These are phyloP conservation scores for Amanita thiersii DNA, from an alignment of 768 basidiomycete species.

Conservation along the genomic window DNA sequence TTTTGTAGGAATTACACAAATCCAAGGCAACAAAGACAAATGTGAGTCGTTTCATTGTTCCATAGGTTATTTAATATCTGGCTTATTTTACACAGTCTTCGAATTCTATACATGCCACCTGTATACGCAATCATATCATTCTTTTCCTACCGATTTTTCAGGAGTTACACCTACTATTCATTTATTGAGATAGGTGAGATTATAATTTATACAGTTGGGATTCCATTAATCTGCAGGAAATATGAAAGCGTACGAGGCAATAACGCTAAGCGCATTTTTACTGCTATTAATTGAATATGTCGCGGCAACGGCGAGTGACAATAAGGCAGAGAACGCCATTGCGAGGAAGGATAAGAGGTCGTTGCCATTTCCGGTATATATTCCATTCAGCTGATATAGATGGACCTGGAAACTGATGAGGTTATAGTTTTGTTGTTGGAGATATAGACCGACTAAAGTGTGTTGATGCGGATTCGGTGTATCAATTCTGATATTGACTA, in stretches of 20 bases:
- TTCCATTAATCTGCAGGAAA: neutral
- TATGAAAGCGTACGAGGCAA: slow-evolving; percentile 60
- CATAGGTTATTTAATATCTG: slow-evolving; percentile 2
- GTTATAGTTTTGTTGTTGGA: slow-evolving; percentile 68
- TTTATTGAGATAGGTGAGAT: slow-evolving; percentile 34
- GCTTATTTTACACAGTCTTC: slow-evolving; percentile 35
- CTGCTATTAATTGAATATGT: slow-evolving; percentile 82
- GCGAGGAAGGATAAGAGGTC: slow-evolving; percentile 70
- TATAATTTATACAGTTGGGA: neutral
- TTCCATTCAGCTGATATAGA: neutral
- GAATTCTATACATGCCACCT: slow-evolving; percentile 79
- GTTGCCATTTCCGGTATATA: slow-evolving; percentile 55
- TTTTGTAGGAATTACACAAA: slow-evolving; percentile 63
- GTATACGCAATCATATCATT: slow-evolving; percentile 80
- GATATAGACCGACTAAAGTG: slow-evolving; percentile 77
- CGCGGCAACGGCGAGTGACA: slow-evolving; percentile 55
- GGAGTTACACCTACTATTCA: slow-evolving; percentile 53
- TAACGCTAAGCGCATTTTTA: slow-evolving; percentile 85
- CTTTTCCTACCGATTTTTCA: slow-evolving; percentile 79
- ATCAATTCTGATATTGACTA: slow-evolving; percentile 1
- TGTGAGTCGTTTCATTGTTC: slow-evolving; percentile 35
- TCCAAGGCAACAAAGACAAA: slow-evolving; percentile 69
- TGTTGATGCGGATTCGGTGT: slow-evolving; percentile 2
- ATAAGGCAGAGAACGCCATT: slow-evolving; percentile 60
- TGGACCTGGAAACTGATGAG: neutral